Evolutionary conservation across 1,139 yeast species (phyloP).

Genomic region (Lodderomyces pseudojiufengensis): DNA sequence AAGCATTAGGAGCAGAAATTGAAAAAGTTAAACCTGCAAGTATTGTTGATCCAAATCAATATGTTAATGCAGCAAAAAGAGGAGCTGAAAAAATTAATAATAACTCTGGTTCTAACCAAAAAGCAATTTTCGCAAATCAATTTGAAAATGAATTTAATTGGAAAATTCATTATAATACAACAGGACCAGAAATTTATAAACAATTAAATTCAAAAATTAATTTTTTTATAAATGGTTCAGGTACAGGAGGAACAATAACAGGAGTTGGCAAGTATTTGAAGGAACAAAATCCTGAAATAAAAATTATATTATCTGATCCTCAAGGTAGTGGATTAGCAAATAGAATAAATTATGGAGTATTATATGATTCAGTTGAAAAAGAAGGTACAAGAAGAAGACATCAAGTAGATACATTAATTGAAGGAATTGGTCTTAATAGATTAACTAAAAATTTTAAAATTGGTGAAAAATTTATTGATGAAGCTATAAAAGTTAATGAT

Average conservation of each 20-base stretch:
- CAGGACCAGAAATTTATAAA: slow-evolving; percentile 85
- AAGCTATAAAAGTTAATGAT: slow-evolving; percentile 76
- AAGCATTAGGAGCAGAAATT: slow-evolving; percentile 77
- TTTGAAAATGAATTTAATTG: slow-evolving; percentile 92
- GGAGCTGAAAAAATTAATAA: slow-evolving; percentile 54
- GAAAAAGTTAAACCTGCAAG: slow-evolving; percentile 93
- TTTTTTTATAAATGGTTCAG: slow-evolving; percentile 76
- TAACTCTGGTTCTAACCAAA: slow-evolving; percentile 26
- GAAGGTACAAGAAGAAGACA: slow-evolving; percentile 95
- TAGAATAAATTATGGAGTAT: slow-evolving; percentile 82
- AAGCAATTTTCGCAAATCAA: slow-evolving; percentile 89
- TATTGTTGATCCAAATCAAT: slow-evolving; percentile 89
- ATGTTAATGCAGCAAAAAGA: slow-evolving; percentile 79
- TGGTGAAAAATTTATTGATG: slow-evolving; percentile 71
- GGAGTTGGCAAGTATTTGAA: slow-evolving; percentile 80
- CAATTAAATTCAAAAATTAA: slow-evolving; percentile 63
- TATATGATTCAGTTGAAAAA: slow-evolving; percentile 84
- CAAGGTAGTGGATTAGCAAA: slow-evolving; percentile 92
- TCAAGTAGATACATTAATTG: slow-evolving; percentile 92
- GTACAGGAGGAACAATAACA: slow-evolving; percentile 78
- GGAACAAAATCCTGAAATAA: slow-evolving; percentile 33
- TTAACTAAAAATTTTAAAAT: slow-evolving; percentile 74
- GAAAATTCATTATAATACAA: slow-evolving; percentile 74
- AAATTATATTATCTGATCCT: slow-evolving; percentile 80
- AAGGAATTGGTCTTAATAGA: slow-evolving; percentile 89